Percentiles rank a stretch among this genome's conserved stretches.
Conservation (phyloP, 2,329 filamentous ascomycete species). For the Plenodomus biglobosus region DNA sequence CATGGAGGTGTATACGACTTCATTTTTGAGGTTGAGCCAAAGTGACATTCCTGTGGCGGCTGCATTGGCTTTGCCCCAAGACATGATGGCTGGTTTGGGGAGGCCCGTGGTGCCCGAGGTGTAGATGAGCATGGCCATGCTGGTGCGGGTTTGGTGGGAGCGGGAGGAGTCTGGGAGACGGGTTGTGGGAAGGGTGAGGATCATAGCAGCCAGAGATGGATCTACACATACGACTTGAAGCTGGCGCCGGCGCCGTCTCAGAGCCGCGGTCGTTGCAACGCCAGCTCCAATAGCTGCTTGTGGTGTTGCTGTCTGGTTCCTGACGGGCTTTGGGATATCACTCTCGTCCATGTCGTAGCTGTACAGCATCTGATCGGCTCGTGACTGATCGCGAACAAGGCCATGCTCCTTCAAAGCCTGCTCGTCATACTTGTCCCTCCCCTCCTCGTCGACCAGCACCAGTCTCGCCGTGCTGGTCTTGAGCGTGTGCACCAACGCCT, state of each 20-base stretch:
- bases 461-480: slow-evolving; percentile 59
- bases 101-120: slow-evolving; percentile 44
- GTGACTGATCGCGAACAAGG: slow-evolving; percentile 13
- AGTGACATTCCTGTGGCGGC: slow-evolving; percentile 20
- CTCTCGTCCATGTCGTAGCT: slow-evolving; percentile 26
- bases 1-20: slow-evolving; percentile 44
- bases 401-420: slow-evolving; percentile 35
- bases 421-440: slow-evolving; percentile 31
- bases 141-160: slow-evolving; percentile 22
- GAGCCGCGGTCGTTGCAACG: slow-evolving; percentile 10
- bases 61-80: slow-evolving; percentile 27
- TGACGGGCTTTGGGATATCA: slow-evolving; percentile 19
- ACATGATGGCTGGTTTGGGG: slow-evolving; percentile 40
- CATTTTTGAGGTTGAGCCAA: slow-evolving; percentile 33
- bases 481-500: slow-evolving; percentile 53
- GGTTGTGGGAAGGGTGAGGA: slow-evolving; percentile 31
- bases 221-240: slow-evolving; percentile 39
- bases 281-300: slow-evolving; percentile 9
- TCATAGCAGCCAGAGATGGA: slow-evolving; percentile 26
- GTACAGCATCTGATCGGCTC: slow-evolving; percentile 21
- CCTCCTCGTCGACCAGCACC: slow-evolving; percentile 61
- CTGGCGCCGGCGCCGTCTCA: slow-evolving; percentile 19
- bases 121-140: slow-evolving; percentile 45
- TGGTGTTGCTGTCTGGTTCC: slow-evolving; percentile 20
- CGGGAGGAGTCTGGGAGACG: slow-evolving; percentile 35